Evolutionary conservation across 1,139 yeast species (phyloP), one percentile per base, ranked within the genome.

Genomic region (Candida neerlandica): DNA sequence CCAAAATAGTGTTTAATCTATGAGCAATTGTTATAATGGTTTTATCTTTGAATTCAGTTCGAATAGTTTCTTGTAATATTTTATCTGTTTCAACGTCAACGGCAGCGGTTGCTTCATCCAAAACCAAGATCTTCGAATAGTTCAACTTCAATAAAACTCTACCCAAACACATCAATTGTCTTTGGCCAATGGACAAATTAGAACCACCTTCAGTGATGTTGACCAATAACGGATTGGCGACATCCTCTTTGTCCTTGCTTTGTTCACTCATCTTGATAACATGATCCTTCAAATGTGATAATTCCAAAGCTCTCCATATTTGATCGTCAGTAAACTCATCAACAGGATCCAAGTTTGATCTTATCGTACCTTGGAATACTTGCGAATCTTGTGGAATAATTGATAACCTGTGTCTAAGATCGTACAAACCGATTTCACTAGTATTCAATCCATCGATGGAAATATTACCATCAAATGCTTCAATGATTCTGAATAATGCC

Each of bases 331-430:
- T 75, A 62, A 78, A 85, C 45, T 70, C 73, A 40, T 78, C 73
- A 2, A 89, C 85, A 19, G 99, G 99, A 64, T 94, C 99, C 60
- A 94, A 79, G 66, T 94, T 94, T 42, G 89, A 86, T 61, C 96
- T 80, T 43, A 94, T 77, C 0, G 96, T 81, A 38, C 99, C 99
- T 71, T 90, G 92, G 64, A 94, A 92, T 4, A 92, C 96, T 69
- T 94, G 98, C 0, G 98, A 89, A 63, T 94, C 99, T 68, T 94
- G 99, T 1, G 99, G 99, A 59, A 94, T 94, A 58, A 94, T 94
- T 0, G 96, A 89, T 48, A 94, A 73, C 54, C 82, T 82, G 50
- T 88, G 90, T 69, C 99, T 84, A 62, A 94, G 77, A 64, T 94
- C 98, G 51, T 75, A 78, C 52, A 94, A 75, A 2, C 98, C 98